Conservation (phyloP, 1,284 basidiomycete genomes). For the Naganishia cerealis region DNA sequence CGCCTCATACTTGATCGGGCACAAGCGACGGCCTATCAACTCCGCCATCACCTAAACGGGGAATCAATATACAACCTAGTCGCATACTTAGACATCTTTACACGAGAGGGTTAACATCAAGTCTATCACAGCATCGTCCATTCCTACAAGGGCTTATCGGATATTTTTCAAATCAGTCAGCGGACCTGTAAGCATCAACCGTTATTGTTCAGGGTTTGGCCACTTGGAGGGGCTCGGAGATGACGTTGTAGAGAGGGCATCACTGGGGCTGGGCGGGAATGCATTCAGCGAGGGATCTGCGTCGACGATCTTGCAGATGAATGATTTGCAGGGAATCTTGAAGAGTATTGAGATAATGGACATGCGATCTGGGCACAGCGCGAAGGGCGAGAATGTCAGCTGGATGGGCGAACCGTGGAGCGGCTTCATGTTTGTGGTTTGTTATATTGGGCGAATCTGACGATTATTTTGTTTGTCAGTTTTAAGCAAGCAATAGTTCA, state of each 20-base stretch:
- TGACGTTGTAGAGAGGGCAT: background rate
- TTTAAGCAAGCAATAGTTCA: background rate
- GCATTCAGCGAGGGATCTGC: background rate
- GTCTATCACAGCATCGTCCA: background rate
- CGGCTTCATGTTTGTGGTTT: background rate
- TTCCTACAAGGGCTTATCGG: background rate
- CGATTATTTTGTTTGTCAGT: background rate
- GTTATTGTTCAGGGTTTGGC: background rate
- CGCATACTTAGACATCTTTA: background rate
- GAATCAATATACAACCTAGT: background rate
- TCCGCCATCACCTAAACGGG: background rate
- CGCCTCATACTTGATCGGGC: constrained; percentile 20
- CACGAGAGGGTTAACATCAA: background rate
- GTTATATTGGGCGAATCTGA: background rate
- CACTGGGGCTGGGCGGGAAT: background rate
- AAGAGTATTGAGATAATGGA: background rate
- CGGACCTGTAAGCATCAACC: constrained; percentile 13
- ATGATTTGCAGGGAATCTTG: background rate
- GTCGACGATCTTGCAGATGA: background rate
- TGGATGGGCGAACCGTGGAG: background rate
- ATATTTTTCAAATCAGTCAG: background rate
- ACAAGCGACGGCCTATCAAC: constrained; percentile 3
- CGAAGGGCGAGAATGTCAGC: background rate
- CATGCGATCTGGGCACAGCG: background rate
- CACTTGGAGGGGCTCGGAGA: background rate